A percentile compares a stretch with the other conserved stretches of the same genome.
These are phyloP conservation scores for Atkinsonella hypoxylon DNA, from an alignment of 2,329 filamentous ascomycete genomes.

Conservation along the genomic window DNA sequence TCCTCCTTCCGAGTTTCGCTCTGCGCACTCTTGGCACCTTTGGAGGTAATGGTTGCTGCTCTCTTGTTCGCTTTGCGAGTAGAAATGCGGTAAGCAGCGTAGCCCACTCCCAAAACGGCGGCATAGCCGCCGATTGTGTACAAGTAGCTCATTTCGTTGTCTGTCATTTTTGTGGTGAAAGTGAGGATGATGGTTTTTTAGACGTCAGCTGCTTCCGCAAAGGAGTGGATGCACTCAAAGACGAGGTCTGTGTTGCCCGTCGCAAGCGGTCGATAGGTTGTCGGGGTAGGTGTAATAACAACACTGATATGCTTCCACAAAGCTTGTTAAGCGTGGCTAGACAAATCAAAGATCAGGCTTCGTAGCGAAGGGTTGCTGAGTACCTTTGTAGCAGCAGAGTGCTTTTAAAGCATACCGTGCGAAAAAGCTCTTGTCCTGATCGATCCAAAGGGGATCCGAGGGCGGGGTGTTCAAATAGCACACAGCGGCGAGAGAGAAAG, in stretches of 20 bases:
- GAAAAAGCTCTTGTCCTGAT: not conserved
- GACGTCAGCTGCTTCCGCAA: not conserved
- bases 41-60: slow-evolving; percentile 15
- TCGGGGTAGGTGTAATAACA: not conserved
- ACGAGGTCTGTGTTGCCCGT: not conserved
- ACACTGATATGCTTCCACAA: not conserved
- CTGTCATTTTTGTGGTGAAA: slow-evolving; percentile 17
- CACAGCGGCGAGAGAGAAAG: slow-evolving; percentile 3
- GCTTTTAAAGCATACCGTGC: slow-evolving; percentile 3
- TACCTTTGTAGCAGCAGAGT: not conserved
- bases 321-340: not conserved
- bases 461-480: slow-evolving; percentile 6
- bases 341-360: not conserved
- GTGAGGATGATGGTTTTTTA: not conserved
- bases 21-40: slow-evolving; percentile 18
- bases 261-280: not conserved
- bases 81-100: slow-evolving; percentile 23
- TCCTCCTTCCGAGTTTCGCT: slow-evolving; percentile 27
- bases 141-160: slow-evolving; percentile 21
- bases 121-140: slow-evolving; percentile 27
- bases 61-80: slow-evolving; percentile 22
- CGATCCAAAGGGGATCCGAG: slow-evolving; percentile 9
- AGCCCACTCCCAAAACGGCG: slow-evolving; percentile 24
- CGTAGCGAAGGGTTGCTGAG: not conserved
- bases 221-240: not conserved